Percentiles rank a stretch among this genome's conserved stretches.
Evolutionary conservation across 805 yeast species (phyloP).

Genomic region (Candida easanensis): DNA sequence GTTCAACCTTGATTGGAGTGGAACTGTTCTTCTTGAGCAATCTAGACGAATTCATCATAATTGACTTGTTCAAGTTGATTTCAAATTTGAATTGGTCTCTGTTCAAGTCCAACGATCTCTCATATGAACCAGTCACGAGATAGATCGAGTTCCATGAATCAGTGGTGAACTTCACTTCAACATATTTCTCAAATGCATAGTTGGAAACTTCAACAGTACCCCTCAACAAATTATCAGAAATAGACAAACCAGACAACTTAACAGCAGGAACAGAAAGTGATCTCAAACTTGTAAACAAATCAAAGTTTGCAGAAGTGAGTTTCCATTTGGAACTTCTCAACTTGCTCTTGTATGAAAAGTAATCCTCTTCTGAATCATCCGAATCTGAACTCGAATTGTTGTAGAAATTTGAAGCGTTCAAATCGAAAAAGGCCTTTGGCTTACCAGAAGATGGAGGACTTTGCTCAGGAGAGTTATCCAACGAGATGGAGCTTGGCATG

Average conservation of each 20-base stretch:
- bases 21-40: slow-evolving; percentile 11
- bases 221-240: slow-evolving; percentile 39
- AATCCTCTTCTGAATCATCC: slow-evolving; percentile 23
- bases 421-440: slow-evolving; percentile 26
- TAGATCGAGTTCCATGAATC: slow-evolving; percentile 50
- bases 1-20: slow-evolving; percentile 27
- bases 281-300: slow-evolving; percentile 9
- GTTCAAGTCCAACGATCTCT: slow-evolving; percentile 20
- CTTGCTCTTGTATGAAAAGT: slow-evolving; percentile 16
- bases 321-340: slow-evolving; percentile 20
- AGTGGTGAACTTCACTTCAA: slow-evolving; percentile 45
- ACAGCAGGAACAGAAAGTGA: slow-evolving; percentile 29
- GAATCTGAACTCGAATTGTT: slow-evolving; percentile 19
- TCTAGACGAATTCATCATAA: slow-evolving; percentile 18
- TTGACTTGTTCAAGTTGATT: slow-evolving; percentile 37
- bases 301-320: slow-evolving; percentile 19
- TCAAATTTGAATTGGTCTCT: slow-evolving; percentile 48
- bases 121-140: slow-evolving; percentile 32
- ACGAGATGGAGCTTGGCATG: slow-evolving; percentile 62
- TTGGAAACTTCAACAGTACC: slow-evolving; percentile 41
- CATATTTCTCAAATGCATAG: slow-evolving; percentile 36
- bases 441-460: slow-evolving; percentile 15
- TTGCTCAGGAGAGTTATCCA: slow-evolving; percentile 46
- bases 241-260: slow-evolving; percentile 36
- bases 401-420: slow-evolving; percentile 12